Base-by-base conservation (phyloP, 441 rosid genomes). In the Pelargonium myrrhifolium region DNA sequence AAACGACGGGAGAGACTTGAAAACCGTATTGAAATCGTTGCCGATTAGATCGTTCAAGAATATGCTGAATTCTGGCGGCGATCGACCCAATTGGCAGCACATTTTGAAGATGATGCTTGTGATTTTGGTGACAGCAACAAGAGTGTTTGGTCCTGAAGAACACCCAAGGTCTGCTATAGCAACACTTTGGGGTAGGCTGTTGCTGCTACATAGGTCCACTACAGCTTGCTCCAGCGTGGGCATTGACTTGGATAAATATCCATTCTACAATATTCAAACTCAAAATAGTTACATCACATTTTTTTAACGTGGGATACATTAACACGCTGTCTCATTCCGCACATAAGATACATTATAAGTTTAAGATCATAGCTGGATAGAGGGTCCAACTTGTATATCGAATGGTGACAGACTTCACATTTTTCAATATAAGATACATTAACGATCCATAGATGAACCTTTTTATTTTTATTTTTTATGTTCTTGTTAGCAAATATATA, bases 141-240 rank as follows among this genome's bases (percentile, higher is more conserved):
- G 58, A 17, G 85, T 51, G 72, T 75, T 82, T 37, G 81, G 85
- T 59, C 82, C 82, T 0, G 83, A 78, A 71, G 83, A 74, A 72
- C 88, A 84, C 31, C 88, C 86, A 5, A 80, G 70, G 67, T 82
- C 83, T 37, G 80, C 77, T 9, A 77, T 77, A 15, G 31, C 35
- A 22, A 82, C 11, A 9, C 65, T n/a, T 8, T 67, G 51, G 0
- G 78, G 69, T 3, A 72, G 68, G 18, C 22, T 14, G 22, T 51
- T 68, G 65, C 60, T 65, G 17, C 73, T 49, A 15, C 56, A 75
- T 21, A 78, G 75, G 59, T 72, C 84, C 21, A 66, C 40, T 17
- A 77, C 73, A 21, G 78, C 70, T 39, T 61, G 66, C 9, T 65
- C 68, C 4, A 79, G 58, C 26, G 70, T 59, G 3, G 72, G 70